Conservation (phyloP, 2,329 filamentous ascomycete genomes). For the Zasmidium citrigriseum region DNA sequence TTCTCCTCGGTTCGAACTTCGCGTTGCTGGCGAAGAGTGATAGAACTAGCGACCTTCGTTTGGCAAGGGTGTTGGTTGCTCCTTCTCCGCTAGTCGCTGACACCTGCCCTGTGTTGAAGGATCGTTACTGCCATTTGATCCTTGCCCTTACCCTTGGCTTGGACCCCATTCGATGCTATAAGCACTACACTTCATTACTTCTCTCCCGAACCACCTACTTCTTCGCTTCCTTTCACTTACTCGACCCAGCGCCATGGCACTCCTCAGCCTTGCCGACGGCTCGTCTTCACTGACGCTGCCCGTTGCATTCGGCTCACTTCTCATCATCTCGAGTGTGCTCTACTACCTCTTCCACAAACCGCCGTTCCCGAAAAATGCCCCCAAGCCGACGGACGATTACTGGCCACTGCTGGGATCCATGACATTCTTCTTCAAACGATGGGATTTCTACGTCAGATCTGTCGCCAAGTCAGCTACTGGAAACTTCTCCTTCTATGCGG, state of each 20-base stretch:
- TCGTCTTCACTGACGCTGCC: slow-evolving; percentile 2
- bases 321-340: slow-evolving; percentile 16
- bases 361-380: slow-evolving; percentile 28
- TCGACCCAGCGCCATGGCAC: slow-evolving; percentile 4
- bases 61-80: too few relatives aligned
- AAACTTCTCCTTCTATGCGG: slow-evolving; percentile 54
- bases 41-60: too few relatives aligned
- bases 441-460: slow-evolving; percentile 46
- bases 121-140: neutral
- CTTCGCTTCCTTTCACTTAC: neutral
- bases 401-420: slow-evolving; percentile 49
- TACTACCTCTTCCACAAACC: slow-evolving; percentile 24
- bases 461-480: slow-evolving; percentile 38
- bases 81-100: neutral
- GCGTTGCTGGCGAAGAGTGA: too few relatives aligned
- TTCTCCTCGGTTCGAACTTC: too few relatives aligned
- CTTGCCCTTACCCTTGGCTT: neutral
- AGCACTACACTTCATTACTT: neutral
- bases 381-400: slow-evolving; percentile 19
- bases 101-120: neutral
- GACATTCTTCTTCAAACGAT: slow-evolving; percentile 50
- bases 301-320: slow-evolving; percentile 13
- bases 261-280: neutral
- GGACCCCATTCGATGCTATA: neutral
- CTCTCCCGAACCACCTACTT: neutral